Percentiles rank a stretch among this genome's conserved stretches.
phyloP scores from a whole-genome alignment of 2,329 filamentous ascomycete genomes.

The Decorospora gaudefroyi region DNA sequence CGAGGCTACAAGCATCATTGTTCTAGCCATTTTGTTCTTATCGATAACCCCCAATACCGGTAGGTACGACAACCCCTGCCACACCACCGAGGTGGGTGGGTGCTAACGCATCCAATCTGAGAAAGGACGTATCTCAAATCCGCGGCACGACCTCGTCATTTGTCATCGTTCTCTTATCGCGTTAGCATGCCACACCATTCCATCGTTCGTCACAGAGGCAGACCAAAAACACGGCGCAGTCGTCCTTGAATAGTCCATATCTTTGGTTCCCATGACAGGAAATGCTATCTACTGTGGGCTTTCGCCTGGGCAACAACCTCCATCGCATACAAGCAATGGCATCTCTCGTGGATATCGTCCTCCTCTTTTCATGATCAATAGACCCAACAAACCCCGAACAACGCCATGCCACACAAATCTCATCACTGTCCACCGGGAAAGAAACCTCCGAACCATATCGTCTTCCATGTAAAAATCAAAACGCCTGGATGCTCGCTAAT shows the following conservation, averaged over 20 bases:
- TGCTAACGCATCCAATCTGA: no score
- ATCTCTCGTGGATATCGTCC: constrained; percentile 27
- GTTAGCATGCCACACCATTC: neutral
- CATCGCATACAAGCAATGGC: constrained; percentile 14
- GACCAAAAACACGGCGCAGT: no score
- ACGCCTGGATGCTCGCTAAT: constrained; percentile 45
- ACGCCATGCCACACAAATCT: constrained; percentile 21
- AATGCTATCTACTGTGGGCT: constrained; percentile 27
- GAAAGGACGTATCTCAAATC: no score
- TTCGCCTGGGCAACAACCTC: constrained; percentile 6
- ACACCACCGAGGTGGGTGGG: no score
- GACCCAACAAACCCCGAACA: constrained; percentile 16
- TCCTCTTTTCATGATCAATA: constrained; percentile 18
- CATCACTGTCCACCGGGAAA: constrained; percentile 15
- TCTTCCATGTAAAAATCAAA: constrained; percentile 26
- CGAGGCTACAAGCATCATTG: constrained; percentile 17
- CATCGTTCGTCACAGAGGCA: no score
- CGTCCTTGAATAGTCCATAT: neutral
- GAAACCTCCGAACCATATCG: constrained; percentile 21
- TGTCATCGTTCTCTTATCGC: neutral
- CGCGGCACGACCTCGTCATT: no score
- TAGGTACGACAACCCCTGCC: no score
- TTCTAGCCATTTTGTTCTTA: constrained; percentile 10
- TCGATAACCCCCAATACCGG: no score
- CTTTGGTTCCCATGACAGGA: constrained; percentile 15